phyloP scores from a whole-genome alignment of 2,329 filamentous ascomycete genomes.

The Knufia fluminis region DNA sequence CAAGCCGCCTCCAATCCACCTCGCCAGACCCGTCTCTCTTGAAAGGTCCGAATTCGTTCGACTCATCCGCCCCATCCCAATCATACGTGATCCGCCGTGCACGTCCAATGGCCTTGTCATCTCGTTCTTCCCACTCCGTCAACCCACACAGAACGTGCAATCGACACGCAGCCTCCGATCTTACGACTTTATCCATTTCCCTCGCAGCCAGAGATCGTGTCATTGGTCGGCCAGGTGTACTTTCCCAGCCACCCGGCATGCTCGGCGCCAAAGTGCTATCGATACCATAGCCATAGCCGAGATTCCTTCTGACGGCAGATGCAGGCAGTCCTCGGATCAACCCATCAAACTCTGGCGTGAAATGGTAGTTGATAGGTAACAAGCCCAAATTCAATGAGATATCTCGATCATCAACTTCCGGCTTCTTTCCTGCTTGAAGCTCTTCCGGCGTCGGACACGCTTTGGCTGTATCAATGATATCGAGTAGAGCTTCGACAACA shows the following conservation, averaged over 20 bases:
- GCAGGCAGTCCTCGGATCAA: constrained; percentile 3
- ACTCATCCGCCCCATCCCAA: constrained; percentile 14
- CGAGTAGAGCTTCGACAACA: constrained; percentile 14
- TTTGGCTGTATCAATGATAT: constrained; percentile 22
- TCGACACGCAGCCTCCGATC: constrained; percentile 16
- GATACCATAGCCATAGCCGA: not conserved
- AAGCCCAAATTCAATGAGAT: constrained; percentile 17
- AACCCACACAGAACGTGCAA: constrained; percentile 22
- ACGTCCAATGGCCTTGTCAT: constrained; percentile 13
- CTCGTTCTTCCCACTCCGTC: constrained; percentile 16
- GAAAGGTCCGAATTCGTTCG: constrained; percentile 22
- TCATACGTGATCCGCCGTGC: constrained; percentile 21
- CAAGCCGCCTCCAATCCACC: constrained; percentile 21
- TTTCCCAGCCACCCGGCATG: constrained; percentile 5
- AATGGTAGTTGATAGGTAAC: constrained; percentile 11
- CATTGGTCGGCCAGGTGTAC: constrained; percentile 7
- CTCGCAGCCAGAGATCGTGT: constrained; percentile 11
- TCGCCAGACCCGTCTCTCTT: constrained; percentile 18
- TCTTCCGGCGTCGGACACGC: constrained; percentile 14
- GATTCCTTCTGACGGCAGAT: constrained; percentile 3
- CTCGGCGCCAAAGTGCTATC: not conserved
- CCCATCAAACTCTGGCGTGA: constrained; percentile 3
- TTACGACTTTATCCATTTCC: constrained; percentile 10
- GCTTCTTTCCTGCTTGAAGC: constrained; percentile 12
- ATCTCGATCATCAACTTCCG: constrained; percentile 16